phyloP scores from a whole-genome alignment of 2,329 filamentous ascomycete species.

The Drechslerella dactyloides region DNA sequence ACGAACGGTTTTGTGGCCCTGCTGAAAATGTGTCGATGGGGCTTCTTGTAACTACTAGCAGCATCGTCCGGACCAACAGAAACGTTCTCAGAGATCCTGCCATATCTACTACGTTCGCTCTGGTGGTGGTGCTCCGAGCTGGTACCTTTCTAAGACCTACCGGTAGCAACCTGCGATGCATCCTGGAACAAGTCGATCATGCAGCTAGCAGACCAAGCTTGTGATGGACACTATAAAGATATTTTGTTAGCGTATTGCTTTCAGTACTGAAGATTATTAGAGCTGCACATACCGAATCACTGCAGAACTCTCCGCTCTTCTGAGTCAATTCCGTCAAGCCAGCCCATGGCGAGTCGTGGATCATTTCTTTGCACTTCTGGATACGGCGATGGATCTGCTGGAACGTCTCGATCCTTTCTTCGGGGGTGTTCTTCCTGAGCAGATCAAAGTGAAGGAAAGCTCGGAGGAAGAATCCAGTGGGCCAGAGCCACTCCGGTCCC shows the following conservation, averaged over 20 bases:
- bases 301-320: conserved; percentile 80
- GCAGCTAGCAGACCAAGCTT: conserved; percentile 94
- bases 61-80: neutral
- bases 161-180: conserved; percentile 63
- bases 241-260: conserved; percentile 56
- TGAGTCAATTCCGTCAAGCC: conserved; percentile 93
- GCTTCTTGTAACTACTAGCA: conserved; percentile 22
- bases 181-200: conserved; percentile 97
- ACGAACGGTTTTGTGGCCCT: conserved; percentile 24
- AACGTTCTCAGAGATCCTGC: neutral
- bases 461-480: conserved; percentile 90
- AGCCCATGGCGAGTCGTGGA: conserved; percentile 81
- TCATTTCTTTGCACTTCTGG: conserved; percentile 81
- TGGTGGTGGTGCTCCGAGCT: neutral
- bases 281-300: conserved; percentile 75
- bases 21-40: conserved; percentile 25
- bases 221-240: conserved; percentile 76
- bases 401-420: conserved; percentile 83
- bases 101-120: neutral
- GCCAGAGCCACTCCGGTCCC: conserved; percentile 98
- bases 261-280: conserved; percentile 26
- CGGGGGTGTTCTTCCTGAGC: conserved; percentile 68
- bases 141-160: conserved; percentile 19
- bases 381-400: conserved; percentile 90
- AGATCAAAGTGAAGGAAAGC: conserved; percentile 91